phyloP scores from a whole-genome alignment of 108 stramenopile genomes.

The Pelagomonas calceolata region DNA sequence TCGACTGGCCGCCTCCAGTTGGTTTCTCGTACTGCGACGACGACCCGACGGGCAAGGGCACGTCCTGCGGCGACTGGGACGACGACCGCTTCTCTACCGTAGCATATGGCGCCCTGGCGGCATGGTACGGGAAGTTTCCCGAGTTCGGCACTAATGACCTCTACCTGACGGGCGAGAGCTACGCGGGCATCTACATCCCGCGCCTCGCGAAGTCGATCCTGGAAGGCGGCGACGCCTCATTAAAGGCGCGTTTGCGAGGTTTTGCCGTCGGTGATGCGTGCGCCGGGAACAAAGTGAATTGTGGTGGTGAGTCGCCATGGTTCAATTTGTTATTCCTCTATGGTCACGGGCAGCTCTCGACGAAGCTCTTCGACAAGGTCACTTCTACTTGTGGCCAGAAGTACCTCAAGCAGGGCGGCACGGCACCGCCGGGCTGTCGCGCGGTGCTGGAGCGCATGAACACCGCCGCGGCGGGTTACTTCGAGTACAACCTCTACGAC shows the following conservation, averaged over 20 bases:
- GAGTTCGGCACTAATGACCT: constrained; percentile 34
- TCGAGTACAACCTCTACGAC: constrained; percentile 58
- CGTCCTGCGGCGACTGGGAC: constrained; percentile 50
- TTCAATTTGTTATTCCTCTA: constrained; percentile 54
- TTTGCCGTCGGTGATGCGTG: constrained; percentile 74
- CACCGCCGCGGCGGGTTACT: constrained; percentile 48
- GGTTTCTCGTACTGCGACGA: constrained; percentile 59
- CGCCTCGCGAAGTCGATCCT: constrained; percentile 54
- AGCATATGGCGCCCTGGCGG: constrained; percentile 39
- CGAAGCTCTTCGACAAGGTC: constrained; percentile 40
- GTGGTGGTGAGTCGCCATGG: constrained; percentile 35
- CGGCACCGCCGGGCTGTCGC: constrained; percentile 18
- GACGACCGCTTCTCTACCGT: constrained; percentile 50
- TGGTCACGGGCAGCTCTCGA: constrained; percentile 56
- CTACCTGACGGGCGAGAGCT: constrained; percentile 68
- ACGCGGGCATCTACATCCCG: constrained; percentile 69
- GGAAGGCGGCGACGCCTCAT: constrained; percentile 8
- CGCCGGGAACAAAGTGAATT: constrained; percentile 53
- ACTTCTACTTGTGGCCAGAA: constrained; percentile 30
- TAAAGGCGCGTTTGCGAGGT: constrained; percentile 5
- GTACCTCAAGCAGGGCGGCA: constrained; percentile 6
- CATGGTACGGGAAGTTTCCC: constrained; percentile 55
- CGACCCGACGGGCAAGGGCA: constrained; percentile 11
- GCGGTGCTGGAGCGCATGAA: constrained; percentile 30
- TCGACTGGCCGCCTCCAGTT: constrained; percentile 66